Evolutionary conservation across 2,329 filamentous ascomycete species (phyloP), one percentile per base, ranked within the genome.

Genomic region (Alternaria ethzedia): DNA sequence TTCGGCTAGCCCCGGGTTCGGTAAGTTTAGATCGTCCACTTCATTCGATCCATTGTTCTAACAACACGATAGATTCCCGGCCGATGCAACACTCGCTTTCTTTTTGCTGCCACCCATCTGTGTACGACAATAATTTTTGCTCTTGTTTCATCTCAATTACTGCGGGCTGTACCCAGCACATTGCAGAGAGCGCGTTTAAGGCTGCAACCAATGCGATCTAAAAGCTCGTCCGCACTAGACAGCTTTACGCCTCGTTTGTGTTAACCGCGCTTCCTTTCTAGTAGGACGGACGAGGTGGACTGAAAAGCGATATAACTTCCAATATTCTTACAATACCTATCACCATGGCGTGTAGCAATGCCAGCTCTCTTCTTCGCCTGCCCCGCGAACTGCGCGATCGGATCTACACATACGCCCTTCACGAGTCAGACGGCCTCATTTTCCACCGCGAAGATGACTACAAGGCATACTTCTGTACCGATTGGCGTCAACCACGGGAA

Each of bases 1-100:
- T 56, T 63, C 61, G 61, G 61, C 61, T 64, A 64, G 61, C 61
- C 61, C 61, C 61, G 61, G 61, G 56, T 63, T 59, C 61, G 56
- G 47, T 62, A 36, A 21, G 49, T 10, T 32, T 23, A 11, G 25
- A 23, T 26, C 46, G 21, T 49, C 17, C 13, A 49, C 21, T 26
- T 10, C 12, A 49, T 47, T 47, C 44, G 52, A 54, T 54, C 30
- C 51, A 44, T 15, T 13, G 51, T 11, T 17, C 54, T 57, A 46
- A 47, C 43, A 23, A 12, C 15, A n/a, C 15, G 8, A 6, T 4
- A 47, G 32, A 56, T 43, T 56, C 51, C 55, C 51, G 23, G 51
- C 30, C 57, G 26, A 49, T 44, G 51, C 57, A 56, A n/a, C 13
- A 13, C 10, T 9, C 25, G n/a, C 11, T 32, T 44, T 43, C 13